Base-by-base conservation (phyloP, 345 rosid species). In the Bruguiera gymnorhiza region DNA sequence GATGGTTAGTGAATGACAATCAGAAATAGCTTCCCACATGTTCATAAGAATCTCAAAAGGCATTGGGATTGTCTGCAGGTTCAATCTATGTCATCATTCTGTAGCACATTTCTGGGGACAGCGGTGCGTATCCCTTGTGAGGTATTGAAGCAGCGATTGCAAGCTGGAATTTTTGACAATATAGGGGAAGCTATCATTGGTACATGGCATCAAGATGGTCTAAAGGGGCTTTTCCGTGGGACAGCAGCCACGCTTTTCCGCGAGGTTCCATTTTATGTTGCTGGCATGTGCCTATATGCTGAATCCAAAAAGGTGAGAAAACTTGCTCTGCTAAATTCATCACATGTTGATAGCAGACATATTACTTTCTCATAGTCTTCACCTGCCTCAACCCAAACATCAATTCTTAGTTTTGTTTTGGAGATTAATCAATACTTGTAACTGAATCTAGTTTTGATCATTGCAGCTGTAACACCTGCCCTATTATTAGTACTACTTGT, bases 181-280 rank as follows among this genome's bases (percentile, higher is more conserved):
- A 97, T 92, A 0, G 97, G 97, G 69, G 91, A 92, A 79, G 99
- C 97, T 62, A 77, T 95, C 50, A 78, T 89, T 55, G 97, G 91
- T 58, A 92, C 99, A 15, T 95, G 97, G 99, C 83, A 84, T 30
- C 94, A 87, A 76, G 99, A 95, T 79, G 99, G 99, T 70, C 81
- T 88, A 58, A 83, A 79, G 71, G 99, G 97, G 0, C 92, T 95
- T 77, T 95, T 95, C 71, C 97, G 99, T 71, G 99, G 99, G 67
- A 92, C 99, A 13, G 96, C 96, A 56, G 96, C 96, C 55, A 95
- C 99, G 51, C 97, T 95, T 75, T 86, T 91, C 75, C 92, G 99
- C 36, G 99, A 95, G 83, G 94, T 95, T 63, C 99, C 99, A 46
- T 85, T 95, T 70, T 95, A 95, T 56, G 99, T 95, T 66, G 93